Percentiles rank a stretch among this genome's conserved stretches.
Evolutionary conservation across 306 rosid species (phyloP).

Genomic region (Fragaria vesca): DNA sequence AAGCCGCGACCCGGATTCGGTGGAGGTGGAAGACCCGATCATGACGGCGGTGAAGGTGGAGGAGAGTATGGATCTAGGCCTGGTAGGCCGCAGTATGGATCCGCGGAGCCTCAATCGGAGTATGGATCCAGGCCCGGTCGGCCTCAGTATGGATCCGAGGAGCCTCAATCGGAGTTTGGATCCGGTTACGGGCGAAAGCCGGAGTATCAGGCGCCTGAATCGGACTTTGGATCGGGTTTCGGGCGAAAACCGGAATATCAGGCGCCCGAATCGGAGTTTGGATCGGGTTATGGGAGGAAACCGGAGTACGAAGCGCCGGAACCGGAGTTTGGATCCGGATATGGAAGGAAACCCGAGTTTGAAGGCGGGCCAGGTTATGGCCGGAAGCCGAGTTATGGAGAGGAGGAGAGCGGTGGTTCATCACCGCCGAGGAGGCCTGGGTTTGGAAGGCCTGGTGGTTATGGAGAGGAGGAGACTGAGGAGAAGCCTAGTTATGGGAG

Average conservation of each 20-base stretch:
- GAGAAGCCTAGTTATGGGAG: conserved; percentile 8
- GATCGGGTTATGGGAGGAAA: no score
- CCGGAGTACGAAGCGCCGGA: no score
- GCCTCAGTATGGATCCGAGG: neutral
- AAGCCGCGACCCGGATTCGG: conserved; percentile 46
- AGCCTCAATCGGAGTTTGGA: neutral
- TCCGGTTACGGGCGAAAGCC: conserved; percentile 28
- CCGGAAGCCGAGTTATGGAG: conserved; percentile 14
- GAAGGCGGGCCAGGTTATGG: conserved; percentile 25
- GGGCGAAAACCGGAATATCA: no score
- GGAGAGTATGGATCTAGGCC: conserved; percentile 30
- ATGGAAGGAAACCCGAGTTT: conserved; percentile 18
- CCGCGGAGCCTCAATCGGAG: conserved; percentile 6
- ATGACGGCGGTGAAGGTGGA: neutral
- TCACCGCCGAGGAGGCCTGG: conserved; percentile 17
- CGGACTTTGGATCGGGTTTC: conserved; percentile 18
- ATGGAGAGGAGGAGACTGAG: neutral
- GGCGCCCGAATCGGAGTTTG: no score
- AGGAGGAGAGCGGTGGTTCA: neutral
- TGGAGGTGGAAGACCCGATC: neutral
- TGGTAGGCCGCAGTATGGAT: neutral
- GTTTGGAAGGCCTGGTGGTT: neutral
- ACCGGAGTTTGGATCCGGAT: conserved; percentile 1
- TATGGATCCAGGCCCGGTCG: conserved; percentile 22
- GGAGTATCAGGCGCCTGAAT: neutral